Percentiles rank a stretch among this genome's conserved stretches.
phyloP scores from a whole-genome alignment of 441 rosid species.

The Populus hybrid region DNA sequence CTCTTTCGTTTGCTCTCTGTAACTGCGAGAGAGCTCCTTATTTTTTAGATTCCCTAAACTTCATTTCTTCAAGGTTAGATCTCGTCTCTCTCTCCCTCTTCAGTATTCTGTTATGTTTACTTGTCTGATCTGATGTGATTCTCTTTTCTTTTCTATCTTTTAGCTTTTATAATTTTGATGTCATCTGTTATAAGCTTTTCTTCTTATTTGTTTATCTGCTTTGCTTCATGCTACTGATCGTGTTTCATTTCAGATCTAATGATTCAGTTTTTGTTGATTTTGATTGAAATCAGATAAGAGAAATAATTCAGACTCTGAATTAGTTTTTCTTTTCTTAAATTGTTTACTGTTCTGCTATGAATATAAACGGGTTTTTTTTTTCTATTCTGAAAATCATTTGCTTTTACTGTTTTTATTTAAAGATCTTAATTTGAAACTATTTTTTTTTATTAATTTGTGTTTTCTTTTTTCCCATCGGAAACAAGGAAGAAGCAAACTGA shows the following conservation, averaged over 20 bases:
- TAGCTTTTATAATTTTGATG: neutral
- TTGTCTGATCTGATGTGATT: neutral
- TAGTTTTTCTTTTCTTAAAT: neutral
- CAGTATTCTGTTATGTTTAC: neutral
- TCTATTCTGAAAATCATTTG: neutral
- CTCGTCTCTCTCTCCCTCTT: neutral
- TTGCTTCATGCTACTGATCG: neutral
- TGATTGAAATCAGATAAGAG: neutral
- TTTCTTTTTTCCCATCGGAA: neutral
- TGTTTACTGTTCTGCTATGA: neutral
- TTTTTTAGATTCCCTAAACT: no score
- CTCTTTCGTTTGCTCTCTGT: conserved; percentile 9
- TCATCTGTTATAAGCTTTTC: neutral
- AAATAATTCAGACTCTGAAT: no score
- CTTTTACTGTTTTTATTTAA: neutral
- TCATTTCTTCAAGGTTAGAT: conserved; percentile 5
- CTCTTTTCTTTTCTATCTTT: no score
- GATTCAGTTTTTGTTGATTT: neutral
- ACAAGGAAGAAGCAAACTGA: neutral
- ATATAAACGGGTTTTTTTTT: no score
- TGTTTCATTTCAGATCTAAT: neutral
- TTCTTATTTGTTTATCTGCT: neutral
- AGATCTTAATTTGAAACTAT: neutral
- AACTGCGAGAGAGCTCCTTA: conserved; percentile 9
- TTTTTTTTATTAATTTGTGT: no score